A percentile compares a stretch with the other conserved stretches of the same genome.
Evolutionary conservation across 192 early-diverging fungal species (phyloP).

Genomic region (Polychytrium aggregatum): DNA sequence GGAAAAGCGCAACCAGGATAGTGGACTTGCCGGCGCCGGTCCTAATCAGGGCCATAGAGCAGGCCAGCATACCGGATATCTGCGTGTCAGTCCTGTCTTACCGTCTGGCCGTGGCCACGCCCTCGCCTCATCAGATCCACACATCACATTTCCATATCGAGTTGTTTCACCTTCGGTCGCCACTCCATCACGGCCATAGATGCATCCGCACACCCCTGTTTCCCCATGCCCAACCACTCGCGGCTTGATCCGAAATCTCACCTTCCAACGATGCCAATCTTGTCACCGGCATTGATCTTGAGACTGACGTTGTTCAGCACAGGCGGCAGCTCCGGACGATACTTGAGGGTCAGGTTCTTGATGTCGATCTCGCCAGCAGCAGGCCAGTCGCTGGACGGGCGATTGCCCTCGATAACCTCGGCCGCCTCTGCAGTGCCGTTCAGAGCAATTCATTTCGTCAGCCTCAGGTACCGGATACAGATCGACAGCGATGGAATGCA

Average conservation of each 20-base stretch:
- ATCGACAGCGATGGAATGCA: conserved; percentile 70
- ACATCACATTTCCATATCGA: too few relatives aligned
- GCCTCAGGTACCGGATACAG: conserved; percentile 62
- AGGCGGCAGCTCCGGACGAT: conserved; percentile 58
- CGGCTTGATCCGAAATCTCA: too few relatives aligned
- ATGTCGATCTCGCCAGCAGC: conserved; percentile 56
- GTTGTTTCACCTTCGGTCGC: too few relatives aligned
- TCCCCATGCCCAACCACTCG: too few relatives aligned
- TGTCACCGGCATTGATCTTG: conserved; percentile 22
- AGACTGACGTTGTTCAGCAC: conserved; percentile 34
- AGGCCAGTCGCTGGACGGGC: conserved; percentile 37
- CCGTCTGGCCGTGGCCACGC: too few relatives aligned
- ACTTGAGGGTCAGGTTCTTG: conserved; percentile 57
- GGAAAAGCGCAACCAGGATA: conserved; percentile 35
- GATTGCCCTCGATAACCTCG: too few relatives aligned
- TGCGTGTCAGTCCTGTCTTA: too few relatives aligned
- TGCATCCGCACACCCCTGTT: too few relatives aligned
- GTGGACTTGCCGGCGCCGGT: conserved; percentile 65
- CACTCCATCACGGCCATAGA: too few relatives aligned
- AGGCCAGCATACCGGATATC: neutral
- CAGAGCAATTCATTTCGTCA: too few relatives aligned
- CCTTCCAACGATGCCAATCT: conserved; percentile 45
- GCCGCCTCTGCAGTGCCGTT: too few relatives aligned
- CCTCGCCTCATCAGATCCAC: too few relatives aligned
- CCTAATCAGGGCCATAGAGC: conserved; percentile 34